Evolutionary conservation across 2,329 filamentous ascomycete genomes (phyloP).

Genomic region (Aspergillus sp.): DNA sequence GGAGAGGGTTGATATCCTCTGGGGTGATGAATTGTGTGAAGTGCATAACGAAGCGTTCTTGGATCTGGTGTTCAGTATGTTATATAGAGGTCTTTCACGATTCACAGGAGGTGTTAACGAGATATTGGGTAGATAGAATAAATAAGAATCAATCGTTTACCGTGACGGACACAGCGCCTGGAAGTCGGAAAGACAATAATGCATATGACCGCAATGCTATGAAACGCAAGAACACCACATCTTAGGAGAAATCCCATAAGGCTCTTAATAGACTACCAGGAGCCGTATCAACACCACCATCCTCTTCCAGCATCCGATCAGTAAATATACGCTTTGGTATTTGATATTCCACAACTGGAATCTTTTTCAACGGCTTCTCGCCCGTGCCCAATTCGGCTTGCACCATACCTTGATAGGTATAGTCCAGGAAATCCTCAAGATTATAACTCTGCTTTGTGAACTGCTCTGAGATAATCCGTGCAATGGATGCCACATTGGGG

Average conservation of each 20-base stretch:
- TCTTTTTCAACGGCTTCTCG: conserved; percentile 79
- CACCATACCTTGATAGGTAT: conserved; percentile 78
- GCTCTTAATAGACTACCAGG: conserved; percentile 41
- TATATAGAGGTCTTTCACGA: conserved; percentile 14
- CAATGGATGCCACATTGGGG: conserved; percentile 91
- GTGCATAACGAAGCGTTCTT: conserved; percentile 2
- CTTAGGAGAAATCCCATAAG: conserved; percentile 44
- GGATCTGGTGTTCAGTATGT: conserved; percentile 1
- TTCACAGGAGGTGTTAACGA: not conserved
- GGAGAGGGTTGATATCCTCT: not conserved
- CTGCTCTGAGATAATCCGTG: conserved; percentile 92
- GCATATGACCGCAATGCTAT: conserved; percentile 11
- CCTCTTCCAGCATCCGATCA: conserved; percentile 45
- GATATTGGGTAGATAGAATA: conserved; percentile 12
- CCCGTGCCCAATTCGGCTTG: conserved; percentile 71
- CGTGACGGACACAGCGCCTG: not conserved
- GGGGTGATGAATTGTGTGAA: not conserved
- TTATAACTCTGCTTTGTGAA: conserved; percentile 96
- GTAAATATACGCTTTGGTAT: conserved; percentile 84
- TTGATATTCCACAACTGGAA: conserved; percentile 88
- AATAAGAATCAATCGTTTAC: conserved; percentile 2
- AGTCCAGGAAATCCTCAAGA: conserved; percentile 95
- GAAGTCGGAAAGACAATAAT: conserved; percentile 19
- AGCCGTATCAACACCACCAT: conserved; percentile 45
- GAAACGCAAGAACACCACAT: conserved; percentile 12